Conservation (phyloP, 495 filamentous ascomycete species). For the Clohesyomyces aquaticus region DNA sequence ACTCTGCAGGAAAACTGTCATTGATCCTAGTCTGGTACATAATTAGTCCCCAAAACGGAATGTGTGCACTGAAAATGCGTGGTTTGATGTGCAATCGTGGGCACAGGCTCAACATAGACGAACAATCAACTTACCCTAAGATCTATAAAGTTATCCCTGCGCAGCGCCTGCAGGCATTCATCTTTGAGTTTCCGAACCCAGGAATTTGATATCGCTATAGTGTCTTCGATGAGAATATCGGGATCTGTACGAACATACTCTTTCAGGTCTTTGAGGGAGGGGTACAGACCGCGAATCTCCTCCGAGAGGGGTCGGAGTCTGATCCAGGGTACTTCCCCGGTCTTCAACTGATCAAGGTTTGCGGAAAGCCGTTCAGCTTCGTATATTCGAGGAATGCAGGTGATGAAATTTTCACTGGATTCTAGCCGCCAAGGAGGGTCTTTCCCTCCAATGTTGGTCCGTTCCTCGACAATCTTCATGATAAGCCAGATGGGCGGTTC, state of each 20-base stretch:
- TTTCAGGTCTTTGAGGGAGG: background rate
- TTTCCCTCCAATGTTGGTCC: background rate
- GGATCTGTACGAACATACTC: background rate
- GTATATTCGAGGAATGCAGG: constrained; percentile 16
- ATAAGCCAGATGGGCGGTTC: constrained; percentile 20
- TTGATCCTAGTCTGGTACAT: constrained; percentile 15
- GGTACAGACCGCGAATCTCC: constrained; percentile 10
- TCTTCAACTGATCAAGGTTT: constrained; percentile 16
- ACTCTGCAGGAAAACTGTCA: constrained; percentile 10
- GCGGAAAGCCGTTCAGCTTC: constrained; percentile 5
- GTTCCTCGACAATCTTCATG: background rate
- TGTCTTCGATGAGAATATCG: background rate
- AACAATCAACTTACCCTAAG: background rate
- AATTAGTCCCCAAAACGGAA: too few relatives aligned
- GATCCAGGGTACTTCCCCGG: constrained; percentile 13
- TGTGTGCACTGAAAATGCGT: too few relatives aligned
- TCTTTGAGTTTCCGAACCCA: constrained; percentile 4
- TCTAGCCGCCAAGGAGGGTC: constrained; percentile 7
- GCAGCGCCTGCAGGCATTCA: background rate
- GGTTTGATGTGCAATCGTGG: too few relatives aligned
- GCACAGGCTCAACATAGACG: too few relatives aligned
- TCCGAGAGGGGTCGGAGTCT: constrained; percentile 15
- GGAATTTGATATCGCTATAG: constrained; percentile 12
- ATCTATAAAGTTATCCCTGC: background rate
- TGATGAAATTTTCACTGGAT: background rate